Evolutionary conservation across 1,139 yeast species (phyloP).

Genomic region (Suhomyces guaymorum): DNA sequence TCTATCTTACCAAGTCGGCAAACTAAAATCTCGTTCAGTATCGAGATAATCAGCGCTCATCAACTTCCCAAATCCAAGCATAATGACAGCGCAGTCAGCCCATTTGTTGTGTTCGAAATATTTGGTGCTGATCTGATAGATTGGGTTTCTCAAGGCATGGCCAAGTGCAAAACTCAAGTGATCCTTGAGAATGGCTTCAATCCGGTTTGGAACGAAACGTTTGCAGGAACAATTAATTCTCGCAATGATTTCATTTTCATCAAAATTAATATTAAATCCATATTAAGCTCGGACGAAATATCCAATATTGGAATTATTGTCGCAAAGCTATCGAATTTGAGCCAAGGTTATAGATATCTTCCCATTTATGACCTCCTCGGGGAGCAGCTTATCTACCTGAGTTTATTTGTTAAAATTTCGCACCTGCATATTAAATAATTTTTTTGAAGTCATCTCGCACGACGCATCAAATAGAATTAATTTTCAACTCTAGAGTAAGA

Average conservation of each 20-base stretch:
- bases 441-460: constrained; percentile 11
- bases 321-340: constrained; percentile 55
- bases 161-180: constrained; percentile 32
- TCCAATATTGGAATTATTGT: constrained; percentile 59
- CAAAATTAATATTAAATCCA: constrained; percentile 31
- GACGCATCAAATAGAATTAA: constrained; percentile 1
- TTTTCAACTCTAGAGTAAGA: too few species aligned
- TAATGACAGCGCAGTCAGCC: constrained; percentile 48
- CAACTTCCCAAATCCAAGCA: constrained; percentile 69
- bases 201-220: constrained; percentile 72
- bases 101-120: constrained; percentile 59
- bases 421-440: constrained; percentile 3
- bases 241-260: constrained; percentile 43
- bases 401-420: constrained; percentile 59
- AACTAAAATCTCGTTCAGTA: constrained; percentile 20
- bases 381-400: constrained; percentile 78
- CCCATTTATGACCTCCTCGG: constrained; percentile 77
- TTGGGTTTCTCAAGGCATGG: constrained; percentile 24
- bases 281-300: constrained; percentile 26
- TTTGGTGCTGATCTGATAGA: constrained; percentile 39
- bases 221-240: constrained; percentile 47
- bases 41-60: constrained; percentile 78
- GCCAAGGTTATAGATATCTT: constrained; percentile 77
- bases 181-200: constrained; percentile 73
- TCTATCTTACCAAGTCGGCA: constrained; percentile 4